These are phyloP conservation scores for Globisporangium nodosum DNA, from an alignment of 352 stramenopile genomes.

Conservation along the genomic window DNA sequence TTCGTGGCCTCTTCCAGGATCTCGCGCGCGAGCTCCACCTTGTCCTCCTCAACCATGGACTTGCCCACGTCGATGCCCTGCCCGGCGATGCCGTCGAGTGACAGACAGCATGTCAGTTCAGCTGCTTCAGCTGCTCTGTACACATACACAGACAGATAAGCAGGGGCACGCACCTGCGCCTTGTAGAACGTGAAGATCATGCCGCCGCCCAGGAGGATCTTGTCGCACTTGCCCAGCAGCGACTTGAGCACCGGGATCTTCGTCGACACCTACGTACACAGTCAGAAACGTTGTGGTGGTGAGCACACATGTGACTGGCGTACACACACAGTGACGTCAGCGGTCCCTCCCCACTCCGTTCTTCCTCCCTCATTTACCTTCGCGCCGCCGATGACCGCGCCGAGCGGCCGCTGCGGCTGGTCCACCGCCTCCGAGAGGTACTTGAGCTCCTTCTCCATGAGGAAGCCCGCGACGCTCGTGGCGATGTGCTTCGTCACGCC, in stretches of 20 bases:
- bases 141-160: not conserved
- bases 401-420: constrained; percentile 88
- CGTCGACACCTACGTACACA: constrained; percentile 39
- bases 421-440: constrained; percentile 91
- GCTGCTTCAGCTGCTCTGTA: not conserved
- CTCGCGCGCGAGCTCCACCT: constrained; percentile 91
- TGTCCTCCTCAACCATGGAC: constrained; percentile 94
- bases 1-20: constrained; percentile 86
- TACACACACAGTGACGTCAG: not conserved
- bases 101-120: not conserved
- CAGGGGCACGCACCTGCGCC: constrained; percentile 47
- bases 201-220: constrained; percentile 94
- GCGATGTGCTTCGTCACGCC: constrained; percentile 95
- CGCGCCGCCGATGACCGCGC: constrained; percentile 93
- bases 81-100: not conserved
- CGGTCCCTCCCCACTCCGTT: no score
- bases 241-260: constrained; percentile 97
- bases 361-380: constrained; percentile 62
- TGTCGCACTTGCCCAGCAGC: constrained; percentile 94
- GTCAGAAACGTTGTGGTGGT: not conserved
- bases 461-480: constrained; percentile 91
- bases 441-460: constrained; percentile 98
- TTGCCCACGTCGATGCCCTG: constrained; percentile 92
- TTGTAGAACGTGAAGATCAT: constrained; percentile 99
- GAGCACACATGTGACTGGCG: not conserved